phyloP scores from a whole-genome alignment of 192 early-diverging fungal genomes.

The Coemansia sp. region DNA sequence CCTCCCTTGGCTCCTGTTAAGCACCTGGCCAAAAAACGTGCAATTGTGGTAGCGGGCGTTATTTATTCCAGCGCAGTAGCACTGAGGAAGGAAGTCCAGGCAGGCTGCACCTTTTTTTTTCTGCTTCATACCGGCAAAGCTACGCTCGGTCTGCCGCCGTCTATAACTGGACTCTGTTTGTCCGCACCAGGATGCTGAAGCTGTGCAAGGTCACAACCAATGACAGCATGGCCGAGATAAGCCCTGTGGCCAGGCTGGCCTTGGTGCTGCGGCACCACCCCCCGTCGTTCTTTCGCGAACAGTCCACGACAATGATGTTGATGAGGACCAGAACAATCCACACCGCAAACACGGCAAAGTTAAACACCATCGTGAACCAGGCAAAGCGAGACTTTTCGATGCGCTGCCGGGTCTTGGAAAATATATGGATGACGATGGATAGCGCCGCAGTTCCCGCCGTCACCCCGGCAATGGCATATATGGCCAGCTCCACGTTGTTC shows the following conservation, averaged over 20 bases:
- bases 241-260: slow-evolving; percentile 20
- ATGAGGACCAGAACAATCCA: slow-evolving; percentile 43
- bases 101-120: too few relatives aligned
- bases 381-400: slow-evolving; percentile 20
- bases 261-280: slow-evolving; percentile 32
- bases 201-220: slow-evolving; percentile 30
- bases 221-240: slow-evolving; percentile 40
- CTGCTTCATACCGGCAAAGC: too few relatives aligned
- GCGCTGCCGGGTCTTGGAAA: slow-evolving; percentile 19
- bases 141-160: too few relatives aligned
- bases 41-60: too few relatives aligned
- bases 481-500: slow-evolving; percentile 23
- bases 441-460: slow-evolving; percentile 18
- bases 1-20: too few relatives aligned
- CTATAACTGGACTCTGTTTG: slow-evolving; percentile 19
- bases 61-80: too few relatives aligned
- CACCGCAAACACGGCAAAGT: slow-evolving; percentile 24
- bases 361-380: slow-evolving; percentile 26
- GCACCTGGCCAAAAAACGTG: too few relatives aligned
- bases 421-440: slow-evolving; percentile 26
- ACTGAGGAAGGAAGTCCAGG: too few relatives aligned
- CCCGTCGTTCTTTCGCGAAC: slow-evolving; percentile 22
- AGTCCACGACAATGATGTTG: slow-evolving; percentile 37
- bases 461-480: slow-evolving; percentile 18
- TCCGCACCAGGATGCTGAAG: slow-evolving; percentile 32